A percentile compares a stretch with the other conserved stretches of the same genome.
phyloP scores from a whole-genome alignment of 345 rosid genomes.

The Stellera chamaejasme region DNA sequence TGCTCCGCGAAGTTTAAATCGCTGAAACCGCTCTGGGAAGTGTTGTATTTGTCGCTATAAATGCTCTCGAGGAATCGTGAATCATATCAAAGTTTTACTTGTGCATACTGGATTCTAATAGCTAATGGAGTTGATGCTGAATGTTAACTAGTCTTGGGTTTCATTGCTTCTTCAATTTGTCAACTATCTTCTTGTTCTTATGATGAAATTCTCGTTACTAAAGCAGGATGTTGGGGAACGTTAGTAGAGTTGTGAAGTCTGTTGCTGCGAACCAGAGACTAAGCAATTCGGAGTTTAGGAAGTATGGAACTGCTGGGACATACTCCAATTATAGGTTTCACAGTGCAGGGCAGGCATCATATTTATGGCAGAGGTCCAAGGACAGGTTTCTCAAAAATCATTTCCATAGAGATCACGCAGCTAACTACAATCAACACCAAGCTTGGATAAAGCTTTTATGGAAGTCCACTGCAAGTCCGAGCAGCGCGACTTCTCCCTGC shows the following conservation, averaged over 20 bases:
- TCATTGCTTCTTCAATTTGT: background rate
- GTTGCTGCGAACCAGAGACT: slow-evolving; percentile 21
- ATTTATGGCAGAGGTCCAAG: slow-evolving; percentile 19
- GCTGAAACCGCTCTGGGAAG: background rate
- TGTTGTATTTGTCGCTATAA: background rate
- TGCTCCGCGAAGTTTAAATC: background rate
- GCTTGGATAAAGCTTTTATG: slow-evolving; percentile 52
- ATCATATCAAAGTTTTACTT: too few species aligned
- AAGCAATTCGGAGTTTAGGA: slow-evolving; percentile 21
- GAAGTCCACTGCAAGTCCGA: slow-evolving; percentile 23
- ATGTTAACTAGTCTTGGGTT: background rate
- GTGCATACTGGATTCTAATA: background rate
- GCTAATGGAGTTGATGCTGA: background rate
- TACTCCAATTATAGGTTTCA: slow-evolving; percentile 22
- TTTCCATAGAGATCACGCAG: slow-evolving; percentile 32
- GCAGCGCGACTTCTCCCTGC: slow-evolving; percentile 22
- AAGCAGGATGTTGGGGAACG: slow-evolving; percentile 51
- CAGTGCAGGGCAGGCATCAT: slow-evolving; percentile 22
- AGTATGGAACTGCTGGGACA: slow-evolving; percentile 30
- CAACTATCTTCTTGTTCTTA: background rate
- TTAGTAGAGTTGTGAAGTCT: slow-evolving; percentile 29
- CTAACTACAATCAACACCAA: slow-evolving; percentile 36
- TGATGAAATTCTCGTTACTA: background rate
- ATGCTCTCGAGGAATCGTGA: too few species aligned
- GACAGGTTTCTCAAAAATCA: slow-evolving; percentile 16